Base-by-base conservation (phyloP, 2,329 filamentous ascomycete species). In the Chaetomiaceae sp. region DNA sequence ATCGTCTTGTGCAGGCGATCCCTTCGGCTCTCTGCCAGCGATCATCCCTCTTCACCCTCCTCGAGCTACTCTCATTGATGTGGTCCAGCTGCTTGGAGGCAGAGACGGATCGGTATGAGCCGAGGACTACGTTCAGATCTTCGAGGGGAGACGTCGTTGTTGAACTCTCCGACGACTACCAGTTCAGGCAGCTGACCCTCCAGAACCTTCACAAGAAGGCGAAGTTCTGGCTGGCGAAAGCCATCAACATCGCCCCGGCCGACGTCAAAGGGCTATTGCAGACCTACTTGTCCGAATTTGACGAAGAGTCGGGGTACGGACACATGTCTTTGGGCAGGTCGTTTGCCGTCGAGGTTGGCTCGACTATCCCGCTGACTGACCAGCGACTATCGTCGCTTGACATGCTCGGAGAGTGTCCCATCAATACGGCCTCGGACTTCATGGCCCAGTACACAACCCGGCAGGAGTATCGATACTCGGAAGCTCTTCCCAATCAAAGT, bases 361-460 rank as follows among this genome's bases (percentile, higher is more conserved):
- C 89, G 8, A 75, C 86, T 14, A 89, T 99, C 50, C 92, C 95
- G 5, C 77, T 79, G 5, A 91, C 86, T 9, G 92, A 99, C 65
- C 89, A 95, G 63, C 82, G 89, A 56, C 76, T 99, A 37, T 84
- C 81, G 60, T 91, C 89, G 6, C 83, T 99, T 43, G 88, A 95
- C 58, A 79, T 78, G 31, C 79, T 87, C 56, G 83, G 86, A 16
- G 82, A 85, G 42, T 81, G 82, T 48, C 82, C 82, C 55, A 85
- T 96, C 66, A 96, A 97, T 65, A 90, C 91, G 10, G 90, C 89
- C 0, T 97, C 93, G 2, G 92, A 97, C 65, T 96, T 99, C 62
- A 83, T 99, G 64, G 90, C 93, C 2, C 92, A 99, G 64, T 99
- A 99, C 66, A 97, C 92, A 3, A 95, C 90, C 21, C 86, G 93